Conservation (phyloP, 148 eudicot species). For the Spergularia marina region DNA sequence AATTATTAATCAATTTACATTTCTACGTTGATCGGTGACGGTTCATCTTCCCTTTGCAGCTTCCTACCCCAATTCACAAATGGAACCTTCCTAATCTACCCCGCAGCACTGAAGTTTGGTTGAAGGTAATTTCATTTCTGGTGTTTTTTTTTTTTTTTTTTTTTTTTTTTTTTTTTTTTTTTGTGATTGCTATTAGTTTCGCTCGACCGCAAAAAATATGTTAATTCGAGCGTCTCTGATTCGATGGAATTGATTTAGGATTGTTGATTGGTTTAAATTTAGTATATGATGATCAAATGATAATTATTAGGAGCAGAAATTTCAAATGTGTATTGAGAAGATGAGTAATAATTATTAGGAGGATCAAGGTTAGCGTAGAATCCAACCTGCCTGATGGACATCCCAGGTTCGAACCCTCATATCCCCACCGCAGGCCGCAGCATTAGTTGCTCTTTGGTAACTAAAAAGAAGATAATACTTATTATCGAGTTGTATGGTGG, state of each 20-base stretch:
- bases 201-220: background rate
- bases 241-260: background rate
- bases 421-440: too few species aligned
- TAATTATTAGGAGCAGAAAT: background rate
- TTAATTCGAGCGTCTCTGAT: background rate
- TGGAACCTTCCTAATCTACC: slow-evolving; percentile 98
- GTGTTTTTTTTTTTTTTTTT: background rate
- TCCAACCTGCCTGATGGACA: too few species aligned
- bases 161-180: background rate
- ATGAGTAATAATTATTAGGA: too few species aligned
- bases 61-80: slow-evolving; percentile 93
- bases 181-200: background rate
- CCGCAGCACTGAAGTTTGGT: slow-evolving; percentile 65
- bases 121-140: slow-evolving; percentile 57
- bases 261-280: too few species aligned
- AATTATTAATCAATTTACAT: background rate
- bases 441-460: too few species aligned
- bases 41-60: slow-evolving; percentile 32
- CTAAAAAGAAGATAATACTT: too few species aligned
- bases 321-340: background rate
- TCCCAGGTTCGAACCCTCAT: too few species aligned
- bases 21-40: background rate
- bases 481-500: too few species aligned
- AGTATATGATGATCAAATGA: too few species aligned
- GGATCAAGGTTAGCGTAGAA: too few species aligned